phyloP scores from a whole-genome alignment of 164 flowering plant genomes.

The grape (Vitis vinifera) region DNA sequence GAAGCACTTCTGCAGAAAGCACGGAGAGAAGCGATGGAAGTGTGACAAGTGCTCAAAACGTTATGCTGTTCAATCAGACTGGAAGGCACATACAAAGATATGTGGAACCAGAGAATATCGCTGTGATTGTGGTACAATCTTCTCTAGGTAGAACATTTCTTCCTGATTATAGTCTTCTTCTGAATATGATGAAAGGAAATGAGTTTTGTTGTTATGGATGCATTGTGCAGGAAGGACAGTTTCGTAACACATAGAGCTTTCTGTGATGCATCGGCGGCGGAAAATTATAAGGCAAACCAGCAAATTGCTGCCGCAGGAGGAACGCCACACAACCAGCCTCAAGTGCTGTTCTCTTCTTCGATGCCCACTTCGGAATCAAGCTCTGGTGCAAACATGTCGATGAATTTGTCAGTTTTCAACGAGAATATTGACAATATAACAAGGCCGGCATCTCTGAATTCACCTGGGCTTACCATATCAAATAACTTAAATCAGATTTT shows the following conservation, averaged over 20 bases:
- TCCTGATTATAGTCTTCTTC: neutral
- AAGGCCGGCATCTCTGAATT: constrained; percentile 20
- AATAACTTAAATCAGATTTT: constrained; percentile 10
- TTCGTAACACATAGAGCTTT: constrained; percentile 32
- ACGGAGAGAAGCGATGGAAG: constrained; percentile 35
- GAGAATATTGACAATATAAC: constrained; percentile 14
- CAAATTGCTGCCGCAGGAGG: constrained; percentile 10
- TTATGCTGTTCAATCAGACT: constrained; percentile 32
- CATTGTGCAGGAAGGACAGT: constrained; percentile 26
- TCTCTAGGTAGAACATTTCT: constrained; percentile 19
- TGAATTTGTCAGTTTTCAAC: constrained; percentile 19
- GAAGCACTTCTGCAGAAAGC: constrained; percentile 34
- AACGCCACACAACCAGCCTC: constrained; percentile 13
- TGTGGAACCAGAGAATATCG: constrained; percentile 30
- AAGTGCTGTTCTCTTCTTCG: constrained; percentile 21
- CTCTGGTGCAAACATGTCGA: constrained; percentile 14
- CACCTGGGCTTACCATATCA: constrained; percentile 24
- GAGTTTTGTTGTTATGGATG: neutral
- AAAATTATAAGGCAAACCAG: constrained; percentile 18
- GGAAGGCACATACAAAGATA: constrained; percentile 32
- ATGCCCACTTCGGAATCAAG: constrained; percentile 20
- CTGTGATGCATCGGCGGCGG: constrained; percentile 27
- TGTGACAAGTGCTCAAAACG: constrained; percentile 33
- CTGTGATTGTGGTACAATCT: constrained; percentile 30
- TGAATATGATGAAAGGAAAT: too few species aligned